phyloP scores from a whole-genome alignment of 2,329 filamentous ascomycete genomes.

The Colletotrichum sp. region DNA sequence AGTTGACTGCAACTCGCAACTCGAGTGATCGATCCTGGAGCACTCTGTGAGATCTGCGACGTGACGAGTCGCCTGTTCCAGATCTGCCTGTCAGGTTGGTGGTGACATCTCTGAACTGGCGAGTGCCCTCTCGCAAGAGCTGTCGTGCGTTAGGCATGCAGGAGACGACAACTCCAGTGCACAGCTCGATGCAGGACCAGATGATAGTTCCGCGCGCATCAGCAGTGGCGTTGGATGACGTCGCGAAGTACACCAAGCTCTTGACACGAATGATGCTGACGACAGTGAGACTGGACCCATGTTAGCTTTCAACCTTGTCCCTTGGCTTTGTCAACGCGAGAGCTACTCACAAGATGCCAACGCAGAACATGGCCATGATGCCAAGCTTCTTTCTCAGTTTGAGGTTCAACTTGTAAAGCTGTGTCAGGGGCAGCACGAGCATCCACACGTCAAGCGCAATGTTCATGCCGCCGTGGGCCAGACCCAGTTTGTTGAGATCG shows the following conservation, averaged over 20 bases:
- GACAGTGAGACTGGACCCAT: constrained; percentile 30
- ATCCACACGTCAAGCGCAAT: constrained; percentile 49
- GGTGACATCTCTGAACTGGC: not conserved
- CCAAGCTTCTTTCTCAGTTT: constrained; percentile 39
- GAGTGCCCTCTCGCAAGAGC: not conserved
- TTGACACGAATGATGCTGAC: constrained; percentile 33
- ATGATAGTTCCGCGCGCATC: not conserved
- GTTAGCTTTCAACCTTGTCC: not conserved
- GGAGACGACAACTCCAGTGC: not conserved
- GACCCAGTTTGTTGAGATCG: constrained; percentile 40
- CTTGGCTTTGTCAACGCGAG: no score
- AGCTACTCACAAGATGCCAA: constrained; percentile 24
- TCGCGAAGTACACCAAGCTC: constrained; percentile 47
- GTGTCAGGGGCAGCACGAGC: constrained; percentile 43
- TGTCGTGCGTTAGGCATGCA: constrained; percentile 5
- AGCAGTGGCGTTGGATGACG: not conserved
- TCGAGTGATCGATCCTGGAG: not conserved
- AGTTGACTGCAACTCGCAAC: not conserved
- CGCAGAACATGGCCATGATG: constrained; percentile 40
- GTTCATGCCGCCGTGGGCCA: constrained; percentile 45
- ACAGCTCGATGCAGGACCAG: not conserved
- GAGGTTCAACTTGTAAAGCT: constrained; percentile 33
- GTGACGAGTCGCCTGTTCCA: not conserved
- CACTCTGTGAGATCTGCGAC: not conserved
- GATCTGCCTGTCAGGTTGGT: not conserved